Evolutionary conservation across 1,139 yeast genomes (phyloP).

Genomic region (Pichia sp.): DNA sequence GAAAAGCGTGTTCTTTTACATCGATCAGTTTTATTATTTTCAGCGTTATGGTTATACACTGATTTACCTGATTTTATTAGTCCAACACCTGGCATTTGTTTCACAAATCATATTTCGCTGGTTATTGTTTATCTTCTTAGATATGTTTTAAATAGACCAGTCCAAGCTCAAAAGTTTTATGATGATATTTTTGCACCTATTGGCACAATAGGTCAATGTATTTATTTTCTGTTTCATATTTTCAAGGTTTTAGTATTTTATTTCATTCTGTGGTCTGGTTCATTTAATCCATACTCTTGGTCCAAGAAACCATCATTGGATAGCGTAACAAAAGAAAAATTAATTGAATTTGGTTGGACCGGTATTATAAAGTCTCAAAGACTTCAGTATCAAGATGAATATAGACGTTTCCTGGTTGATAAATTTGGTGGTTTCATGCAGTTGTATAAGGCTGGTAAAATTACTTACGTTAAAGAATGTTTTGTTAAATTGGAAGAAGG

Average conservation of each 20-base stretch:
- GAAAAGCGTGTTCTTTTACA: conserved; percentile 46
- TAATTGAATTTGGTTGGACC: conserved; percentile 82
- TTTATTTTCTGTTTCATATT: conserved; percentile 66
- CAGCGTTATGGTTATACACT: conserved; percentile 76
- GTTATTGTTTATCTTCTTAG: conserved; percentile 32
- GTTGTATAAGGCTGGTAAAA: conserved; percentile 70
- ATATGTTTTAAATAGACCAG: conserved; percentile 31
- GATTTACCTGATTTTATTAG: conserved; percentile 84
- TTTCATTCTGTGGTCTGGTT: conserved; percentile 56
- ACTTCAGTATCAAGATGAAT: conserved; percentile 66
- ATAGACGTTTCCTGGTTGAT: conserved; percentile 59
- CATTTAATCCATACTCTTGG: conserved; percentile 62
- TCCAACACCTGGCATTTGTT: conserved; percentile 88
- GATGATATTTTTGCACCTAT: conserved; percentile 37
- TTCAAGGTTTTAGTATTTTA: conserved; percentile 55
- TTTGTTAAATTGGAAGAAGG: conserved; percentile 63
- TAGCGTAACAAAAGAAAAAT: conserved; percentile 41
- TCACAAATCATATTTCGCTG: conserved; percentile 58
- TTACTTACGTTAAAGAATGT: conserved; percentile 46
- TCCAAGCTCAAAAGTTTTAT: conserved; percentile 40
- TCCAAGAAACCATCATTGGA: conserved; percentile 27
- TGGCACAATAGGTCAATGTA: conserved; percentile 48
- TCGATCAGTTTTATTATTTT: conserved; percentile 38
- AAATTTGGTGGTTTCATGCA: conserved; percentile 71
- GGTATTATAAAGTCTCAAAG: conserved; percentile 71